phyloP scores from a whole-genome alignment of 805 yeast genomes.

The Kuraishia capsulata region DNA sequence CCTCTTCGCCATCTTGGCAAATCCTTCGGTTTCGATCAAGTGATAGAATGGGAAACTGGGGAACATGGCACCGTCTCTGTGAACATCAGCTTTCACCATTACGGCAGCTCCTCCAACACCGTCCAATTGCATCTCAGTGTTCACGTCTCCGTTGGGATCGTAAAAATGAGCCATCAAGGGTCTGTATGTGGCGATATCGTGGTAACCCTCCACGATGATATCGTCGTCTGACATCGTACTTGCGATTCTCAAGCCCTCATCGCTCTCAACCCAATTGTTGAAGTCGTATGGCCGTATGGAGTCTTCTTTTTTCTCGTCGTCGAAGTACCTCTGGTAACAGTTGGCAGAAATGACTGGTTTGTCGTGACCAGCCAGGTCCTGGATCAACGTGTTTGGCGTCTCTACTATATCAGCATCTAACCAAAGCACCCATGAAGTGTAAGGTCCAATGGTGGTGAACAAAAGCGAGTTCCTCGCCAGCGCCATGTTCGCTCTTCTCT shows the following conservation, averaged over 20 bases:
- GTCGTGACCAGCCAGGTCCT: slow-evolving; percentile 79
- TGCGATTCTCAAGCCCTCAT: slow-evolving; percentile 73
- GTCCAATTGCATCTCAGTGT: slow-evolving; percentile 75
- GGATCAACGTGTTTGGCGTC: slow-evolving; percentile 72
- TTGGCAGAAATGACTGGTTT: slow-evolving; percentile 88
- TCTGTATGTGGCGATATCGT: slow-evolving; percentile 89
- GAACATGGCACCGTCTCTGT: slow-evolving; percentile 99
- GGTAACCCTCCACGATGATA: slow-evolving; percentile 89
- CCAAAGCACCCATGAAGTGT: slow-evolving; percentile 95
- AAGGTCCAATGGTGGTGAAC: slow-evolving; percentile 81
- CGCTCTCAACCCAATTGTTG: slow-evolving; percentile 91
- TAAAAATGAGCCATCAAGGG: slow-evolving; percentile 88
- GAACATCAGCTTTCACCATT: slow-evolving; percentile 94
- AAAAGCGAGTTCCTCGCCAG: slow-evolving; percentile 86
- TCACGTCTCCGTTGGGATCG: slow-evolving; percentile 51
- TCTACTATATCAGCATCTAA: slow-evolving; percentile 91
- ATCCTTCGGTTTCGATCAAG: slow-evolving; percentile 95
- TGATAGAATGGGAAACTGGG: slow-evolving; percentile 98
- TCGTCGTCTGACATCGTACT: slow-evolving; percentile 72
- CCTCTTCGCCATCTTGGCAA: slow-evolving; percentile 96
- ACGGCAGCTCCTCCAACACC: slow-evolving; percentile 99
- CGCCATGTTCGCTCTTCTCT: slow-evolving; percentile 86
- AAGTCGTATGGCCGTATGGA: slow-evolving; percentile 84
- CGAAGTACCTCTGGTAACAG: slow-evolving; percentile 76
- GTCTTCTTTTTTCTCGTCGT: slow-evolving; percentile 42